A percentile compares a stretch with the other conserved stretches of the same genome.
Conservation (phyloP, 2,329 filamentous ascomycete genomes). For the Monilinia fructigena region DNA sequence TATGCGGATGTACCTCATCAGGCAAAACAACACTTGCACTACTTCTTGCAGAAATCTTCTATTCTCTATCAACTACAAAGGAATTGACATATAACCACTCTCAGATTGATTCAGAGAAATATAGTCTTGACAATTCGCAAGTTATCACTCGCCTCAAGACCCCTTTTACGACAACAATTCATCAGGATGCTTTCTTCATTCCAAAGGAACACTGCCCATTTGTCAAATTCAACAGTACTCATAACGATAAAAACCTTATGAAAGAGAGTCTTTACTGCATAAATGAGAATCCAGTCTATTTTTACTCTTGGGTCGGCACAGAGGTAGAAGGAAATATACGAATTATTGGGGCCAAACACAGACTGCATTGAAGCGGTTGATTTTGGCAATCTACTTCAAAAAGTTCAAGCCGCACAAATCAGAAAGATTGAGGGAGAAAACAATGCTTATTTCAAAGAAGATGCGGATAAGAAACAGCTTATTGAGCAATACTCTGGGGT, state of each 20-base stretch:
- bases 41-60: slow-evolving; percentile 14
- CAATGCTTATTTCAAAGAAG: slow-evolving; percentile 1
- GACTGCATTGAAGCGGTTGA: slow-evolving; percentile 30
- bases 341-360: slow-evolving; percentile 27
- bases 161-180: slow-evolving; percentile 20
- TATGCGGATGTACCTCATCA: slow-evolving; percentile 14
- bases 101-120: not conserved
- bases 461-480: not conserved
- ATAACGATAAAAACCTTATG: slow-evolving; percentile 23
- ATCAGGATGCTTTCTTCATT: slow-evolving; percentile 33
- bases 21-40: slow-evolving; percentile 19
- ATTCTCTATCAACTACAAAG: not conserved
- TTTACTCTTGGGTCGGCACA: slow-evolving; percentile 7
- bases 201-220: slow-evolving; percentile 24
- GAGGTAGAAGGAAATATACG: not conserved
- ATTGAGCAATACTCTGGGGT: slow-evolving; percentile 3
- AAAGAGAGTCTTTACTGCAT: not conserved
- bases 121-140: not conserved
- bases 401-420: not conserved
- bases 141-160: not conserved
- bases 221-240: slow-evolving; percentile 16
- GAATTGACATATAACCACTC: too few relatives aligned
- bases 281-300: slow-evolving; percentile 12
- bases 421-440: not conserved
- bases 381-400: slow-evolving; percentile 24